Base-by-base conservation (phyloP, 2,329 filamentous ascomycete genomes). In the Xylaria sp. region DNA sequence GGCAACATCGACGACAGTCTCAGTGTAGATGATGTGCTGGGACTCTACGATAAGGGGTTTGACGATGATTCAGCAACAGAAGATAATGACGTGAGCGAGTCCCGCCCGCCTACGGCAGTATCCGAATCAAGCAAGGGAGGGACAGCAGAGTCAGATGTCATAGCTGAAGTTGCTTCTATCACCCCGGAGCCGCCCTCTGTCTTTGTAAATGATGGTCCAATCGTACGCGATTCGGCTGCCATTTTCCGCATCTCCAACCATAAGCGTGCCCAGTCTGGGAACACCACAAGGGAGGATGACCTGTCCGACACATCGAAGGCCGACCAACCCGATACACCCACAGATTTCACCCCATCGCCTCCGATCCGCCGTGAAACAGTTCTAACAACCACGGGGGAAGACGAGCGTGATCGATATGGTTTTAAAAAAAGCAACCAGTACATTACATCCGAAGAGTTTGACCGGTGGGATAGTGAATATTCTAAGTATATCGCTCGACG, bases 391-490 rank as follows among this genome's bases (percentile, higher is more conserved):
- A 78, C 82, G 3, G 83, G 87, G 66, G 85, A 86, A 28, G 83
- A 85, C 5, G 79, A 79, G 15, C 89, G 94, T 62, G 94, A 97
- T 78, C 88, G 93, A 18, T 97, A 97, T 76, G 95, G 95, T 3
- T 98, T 98, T 82, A 93, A 93, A 72, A 98, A 97, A 78, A 87
- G 89, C 43, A 95, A 90, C 46, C 90, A 94, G 72, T 90, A 97
- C 76, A 86, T 97, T 70, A 91, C 87, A 1, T 81, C 90, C 23
- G 86, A 91, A 66, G 87, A 94, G 76, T 97, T 97, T 77, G 93
- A 97, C 75, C 82, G 85, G 0, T 98, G 95, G 95, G 89, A 94
- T 73, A 81, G 82, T 18, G 84, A 84, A 4, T 97, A 98, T 78
- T 88, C 87, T 34, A 86, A 90, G 43, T 94, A 96, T 76, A 84